These are phyloP conservation scores for Lactarius trivialis DNA, from an alignment of 768 basidiomycete species.

Conservation along the genomic window DNA sequence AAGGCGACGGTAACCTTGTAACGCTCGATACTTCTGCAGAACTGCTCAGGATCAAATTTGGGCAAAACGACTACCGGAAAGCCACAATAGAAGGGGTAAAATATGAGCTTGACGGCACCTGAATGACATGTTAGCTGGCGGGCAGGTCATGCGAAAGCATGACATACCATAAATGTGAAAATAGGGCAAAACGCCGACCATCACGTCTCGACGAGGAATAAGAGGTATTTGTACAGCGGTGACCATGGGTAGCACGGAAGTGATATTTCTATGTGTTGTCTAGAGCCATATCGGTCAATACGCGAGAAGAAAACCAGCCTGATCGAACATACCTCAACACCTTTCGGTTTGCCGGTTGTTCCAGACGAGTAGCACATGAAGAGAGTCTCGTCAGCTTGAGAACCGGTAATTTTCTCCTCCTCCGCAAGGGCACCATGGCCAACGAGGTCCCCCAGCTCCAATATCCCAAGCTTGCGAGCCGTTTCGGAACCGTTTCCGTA, in stretches of 20 bases:
- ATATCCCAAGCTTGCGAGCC: conserved; percentile 30
- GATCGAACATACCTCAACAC: conserved; percentile 36
- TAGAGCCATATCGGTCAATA: conserved; percentile 22
- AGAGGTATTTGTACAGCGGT: conserved; percentile 38
- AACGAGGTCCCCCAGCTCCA: conserved; percentile 45
- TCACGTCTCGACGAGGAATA: conserved; percentile 37
- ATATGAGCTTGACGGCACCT: conserved; percentile 59
- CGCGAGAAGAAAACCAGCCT: background rate
- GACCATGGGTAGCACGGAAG: conserved; percentile 49
- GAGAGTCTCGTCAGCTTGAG: conserved; percentile 47
- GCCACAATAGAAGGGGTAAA: conserved; percentile 48
- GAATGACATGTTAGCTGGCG: conserved; percentile 27
- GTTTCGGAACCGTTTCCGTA: conserved; percentile 6
- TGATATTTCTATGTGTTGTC: conserved; percentile 67
- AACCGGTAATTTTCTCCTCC: conserved; percentile 52
- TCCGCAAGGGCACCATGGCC: conserved; percentile 39
- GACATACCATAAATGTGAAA: conserved; percentile 42
- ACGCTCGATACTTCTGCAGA: conserved; percentile 57
- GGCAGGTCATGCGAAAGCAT: conserved; percentile 39
- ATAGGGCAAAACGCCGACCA: conserved; percentile 62
- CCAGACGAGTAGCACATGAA: conserved; percentile 63
- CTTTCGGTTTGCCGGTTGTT: conserved; percentile 77
- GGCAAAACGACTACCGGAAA: conserved; percentile 51
- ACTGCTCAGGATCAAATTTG: conserved; percentile 64
- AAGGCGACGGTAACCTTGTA: conserved; percentile 54